Percentiles rank a stretch among this genome's conserved stretches.
Evolutionary conservation across 768 basidiomycete species (phyloP).

Genomic region (Xerocomellus dryophilus): DNA sequence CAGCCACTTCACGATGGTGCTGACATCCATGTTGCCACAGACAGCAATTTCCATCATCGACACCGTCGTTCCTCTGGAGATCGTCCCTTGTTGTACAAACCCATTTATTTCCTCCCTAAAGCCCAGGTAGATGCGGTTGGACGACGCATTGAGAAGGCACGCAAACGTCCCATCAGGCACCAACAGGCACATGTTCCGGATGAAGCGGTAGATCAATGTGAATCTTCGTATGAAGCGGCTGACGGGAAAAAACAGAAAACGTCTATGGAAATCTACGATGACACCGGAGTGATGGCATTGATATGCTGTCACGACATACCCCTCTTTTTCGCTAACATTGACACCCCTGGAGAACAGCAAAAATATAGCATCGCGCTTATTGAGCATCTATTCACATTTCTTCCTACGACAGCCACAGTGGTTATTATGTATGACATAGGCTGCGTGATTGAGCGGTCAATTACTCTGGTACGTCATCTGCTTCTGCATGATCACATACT

Average conservation of each 20-base stretch:
- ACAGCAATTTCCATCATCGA: conserved; percentile 5
- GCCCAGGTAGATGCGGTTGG: conserved; percentile 33
- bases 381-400: too few species aligned
- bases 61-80: not conserved
- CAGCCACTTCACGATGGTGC: not conserved
- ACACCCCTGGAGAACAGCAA: not conserved
- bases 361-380: too few species aligned
- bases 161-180: conserved; percentile 15
- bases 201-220: conserved; percentile 35
- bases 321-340: conserved; percentile 32
- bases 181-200: conserved; percentile 26
- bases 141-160: conserved; percentile 18
- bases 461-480: too few species aligned
- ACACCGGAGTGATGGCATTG: conserved; percentile 37
- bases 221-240: conserved; percentile 18
- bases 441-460: too few species aligned
- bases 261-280: conserved; percentile 27
- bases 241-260: conserved; percentile 7
- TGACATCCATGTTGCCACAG: not conserved
- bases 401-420: too few species aligned
- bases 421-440: too few species aligned
- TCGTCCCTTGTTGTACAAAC: conserved; percentile 6
- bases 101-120: conserved; percentile 34
- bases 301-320: conserved; percentile 39
- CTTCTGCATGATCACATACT: too few species aligned